Base-by-base conservation (phyloP, 2,329 filamentous ascomycete species). In the Sporothrix sp. region DNA sequence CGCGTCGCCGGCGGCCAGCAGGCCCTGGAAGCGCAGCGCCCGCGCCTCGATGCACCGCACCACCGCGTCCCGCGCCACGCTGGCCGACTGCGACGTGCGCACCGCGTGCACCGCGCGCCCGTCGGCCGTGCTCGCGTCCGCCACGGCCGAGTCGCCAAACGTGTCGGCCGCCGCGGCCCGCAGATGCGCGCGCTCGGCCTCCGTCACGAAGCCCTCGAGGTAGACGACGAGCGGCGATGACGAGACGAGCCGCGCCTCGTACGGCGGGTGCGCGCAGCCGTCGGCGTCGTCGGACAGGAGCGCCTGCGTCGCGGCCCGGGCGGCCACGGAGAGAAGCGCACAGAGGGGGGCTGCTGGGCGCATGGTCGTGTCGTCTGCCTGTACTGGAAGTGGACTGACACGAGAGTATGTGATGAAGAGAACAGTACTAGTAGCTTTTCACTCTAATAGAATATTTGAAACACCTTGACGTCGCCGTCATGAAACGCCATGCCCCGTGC, bases 151-250 rank as follows among this genome's bases (percentile, higher is more conserved):
- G 47, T 68, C 66, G 4, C 64, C 62, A 59, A 75, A 75, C 2
- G 65, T 68, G 42, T 67, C 63, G 28, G 54, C 71, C 69, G 69
- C 71, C n/a, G 71, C 59, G 1, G 65, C 60, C 27, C 68, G 63
- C 7, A 76, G 60, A 55, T 74, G 68, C 11, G 58, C 53, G 1
- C 68, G 63, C 58, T 76, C 73, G 1, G 61, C 57, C 5, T 58
- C 48, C 0, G 68, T 71, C 25, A 76, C 48, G 52, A 76, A 75
- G 56, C 69, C 64, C 55, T 66, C 65, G 20, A 76, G 63, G 58
- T 76, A 76, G 30, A 76, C 67, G 2, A 75, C 69, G 3, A 75
- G 60, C 7, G 73, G 73, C 4, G 71, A 72, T 35, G 68, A 68
- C 21, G 71, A 75, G 8, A 74, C 60, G 20, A 74, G 61, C 52